Conservation (phyloP, 306 rosid species). For the Sphenostylis stenocarpa region DNA sequence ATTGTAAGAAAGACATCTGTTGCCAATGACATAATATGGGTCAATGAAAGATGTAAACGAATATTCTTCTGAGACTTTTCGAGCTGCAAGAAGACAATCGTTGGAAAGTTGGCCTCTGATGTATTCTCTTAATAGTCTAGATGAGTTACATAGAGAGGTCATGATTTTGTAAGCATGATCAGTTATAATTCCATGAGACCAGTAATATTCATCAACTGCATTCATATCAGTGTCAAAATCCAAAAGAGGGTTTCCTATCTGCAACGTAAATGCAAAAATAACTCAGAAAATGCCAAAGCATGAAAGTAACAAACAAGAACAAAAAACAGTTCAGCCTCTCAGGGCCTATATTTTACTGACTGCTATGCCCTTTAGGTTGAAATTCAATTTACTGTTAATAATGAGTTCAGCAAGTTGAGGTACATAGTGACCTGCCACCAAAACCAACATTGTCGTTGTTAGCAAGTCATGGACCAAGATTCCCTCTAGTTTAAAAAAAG, state of each 20-base stretch:
- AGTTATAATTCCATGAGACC: constrained; percentile 46
- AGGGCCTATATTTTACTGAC: constrained; percentile 33
- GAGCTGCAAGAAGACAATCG: neutral
- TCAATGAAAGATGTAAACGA: neutral
- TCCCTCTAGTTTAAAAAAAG: too few relatives aligned
- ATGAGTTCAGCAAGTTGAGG: constrained; percentile 57
- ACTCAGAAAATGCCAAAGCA: neutral
- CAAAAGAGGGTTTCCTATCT: neutral
- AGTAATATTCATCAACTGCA: constrained; percentile 29
- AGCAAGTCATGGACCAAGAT: neutral
- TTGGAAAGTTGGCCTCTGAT: neutral
- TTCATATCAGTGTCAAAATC: constrained; percentile 35
- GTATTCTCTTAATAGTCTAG: neutral
- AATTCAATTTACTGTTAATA: constrained; percentile 22
- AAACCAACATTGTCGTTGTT: neutral
- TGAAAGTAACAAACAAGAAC: neutral
- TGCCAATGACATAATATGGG: neutral
- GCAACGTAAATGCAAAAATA: neutral
- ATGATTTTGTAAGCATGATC: constrained; percentile 29
- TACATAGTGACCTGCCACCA: constrained; percentile 43
- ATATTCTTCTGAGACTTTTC: neutral
- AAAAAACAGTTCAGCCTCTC: neutral
- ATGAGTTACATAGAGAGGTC: constrained; percentile 26
- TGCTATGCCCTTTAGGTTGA: constrained; percentile 47
- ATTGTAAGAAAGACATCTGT: constrained; percentile 29